A percentile compares a stretch with the other conserved stretches of the same genome.
Conservation (phyloP, 2,329 filamentous ascomycete species). For the Neopestalotiopsis sp. region DNA sequence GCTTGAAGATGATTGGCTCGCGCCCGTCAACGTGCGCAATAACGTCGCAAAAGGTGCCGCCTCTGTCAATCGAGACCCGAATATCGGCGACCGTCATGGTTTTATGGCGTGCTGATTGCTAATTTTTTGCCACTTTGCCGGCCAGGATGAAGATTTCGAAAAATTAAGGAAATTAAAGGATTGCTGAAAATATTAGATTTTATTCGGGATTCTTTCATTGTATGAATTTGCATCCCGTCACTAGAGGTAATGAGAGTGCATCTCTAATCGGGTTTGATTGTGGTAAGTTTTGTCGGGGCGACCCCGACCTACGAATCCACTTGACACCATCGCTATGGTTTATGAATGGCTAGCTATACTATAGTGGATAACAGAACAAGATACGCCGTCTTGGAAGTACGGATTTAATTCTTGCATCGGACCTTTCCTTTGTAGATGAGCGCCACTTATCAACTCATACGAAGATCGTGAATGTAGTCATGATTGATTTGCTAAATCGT, state of each 20-base stretch:
- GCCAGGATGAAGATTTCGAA: too few relatives aligned
- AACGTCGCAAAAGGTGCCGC: conserved; percentile 78
- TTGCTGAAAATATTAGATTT: background rate
- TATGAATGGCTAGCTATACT: background rate
- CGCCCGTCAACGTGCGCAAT: conserved; percentile 67
- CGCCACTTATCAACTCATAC: too few relatives aligned
- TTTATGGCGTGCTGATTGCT: background rate
- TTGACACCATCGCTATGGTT: background rate
- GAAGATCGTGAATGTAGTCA: too few relatives aligned
- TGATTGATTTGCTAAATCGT: too few relatives aligned
- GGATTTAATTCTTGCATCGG: too few relatives aligned
- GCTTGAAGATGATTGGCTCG: conserved; percentile 73
- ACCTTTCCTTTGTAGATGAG: too few relatives aligned
- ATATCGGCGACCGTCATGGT: background rate
- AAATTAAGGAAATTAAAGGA: background rate
- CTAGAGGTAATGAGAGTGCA: background rate
- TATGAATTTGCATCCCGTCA: conserved; percentile 1
- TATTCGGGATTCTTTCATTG: background rate
- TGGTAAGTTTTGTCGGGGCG: background rate
- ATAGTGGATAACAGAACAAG: background rate
- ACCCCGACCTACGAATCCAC: background rate
- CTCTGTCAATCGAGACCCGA: conserved; percentile 53
- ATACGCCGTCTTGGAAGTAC: background rate
- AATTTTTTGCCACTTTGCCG: background rate
- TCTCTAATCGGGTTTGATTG: background rate